Evolutionary conservation across 306 rosid species (phyloP).

Genomic region (Lotus japonicus): DNA sequence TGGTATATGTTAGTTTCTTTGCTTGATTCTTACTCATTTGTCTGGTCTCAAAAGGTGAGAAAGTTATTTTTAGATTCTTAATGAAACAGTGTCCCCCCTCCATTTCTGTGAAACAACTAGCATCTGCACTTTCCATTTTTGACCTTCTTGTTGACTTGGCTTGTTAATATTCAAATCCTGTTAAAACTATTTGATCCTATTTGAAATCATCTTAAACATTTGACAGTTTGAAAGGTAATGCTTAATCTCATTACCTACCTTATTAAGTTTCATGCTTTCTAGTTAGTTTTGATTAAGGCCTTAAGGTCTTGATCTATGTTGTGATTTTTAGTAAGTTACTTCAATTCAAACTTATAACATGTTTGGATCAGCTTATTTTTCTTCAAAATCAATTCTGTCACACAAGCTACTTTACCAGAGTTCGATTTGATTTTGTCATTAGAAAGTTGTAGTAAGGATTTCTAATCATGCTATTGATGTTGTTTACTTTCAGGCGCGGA

Average conservation of each 20-base stretch:
- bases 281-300: background rate
- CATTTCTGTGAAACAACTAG: conserved; percentile 22
- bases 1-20: conserved; percentile 28
- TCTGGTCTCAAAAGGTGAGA: conserved; percentile 28
- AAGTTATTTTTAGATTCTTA: conserved; percentile 29
- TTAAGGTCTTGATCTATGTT: background rate
- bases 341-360: background rate
- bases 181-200: background rate
- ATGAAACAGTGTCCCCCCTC: conserved; percentile 41
- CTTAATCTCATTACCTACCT: background rate
- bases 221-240: background rate
- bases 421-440: background rate
- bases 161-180: background rate
- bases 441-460: too few relatives aligned
- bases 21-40: conserved; percentile 44
- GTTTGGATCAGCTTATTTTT: too few relatives aligned
- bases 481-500: conserved; percentile 55
- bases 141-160: conserved; percentile 7
- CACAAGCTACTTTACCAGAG: too few relatives aligned
- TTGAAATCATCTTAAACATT: conserved; percentile 8
- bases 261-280: background rate
- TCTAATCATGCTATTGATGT: too few relatives aligned
- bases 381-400: too few relatives aligned
- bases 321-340: background rate
- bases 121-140: conserved; percentile 20